These are phyloP conservation scores for Pezicula neosporulosa DNA, from an alignment of 2,329 filamentous ascomycete genomes.

Conservation along the genomic window DNA sequence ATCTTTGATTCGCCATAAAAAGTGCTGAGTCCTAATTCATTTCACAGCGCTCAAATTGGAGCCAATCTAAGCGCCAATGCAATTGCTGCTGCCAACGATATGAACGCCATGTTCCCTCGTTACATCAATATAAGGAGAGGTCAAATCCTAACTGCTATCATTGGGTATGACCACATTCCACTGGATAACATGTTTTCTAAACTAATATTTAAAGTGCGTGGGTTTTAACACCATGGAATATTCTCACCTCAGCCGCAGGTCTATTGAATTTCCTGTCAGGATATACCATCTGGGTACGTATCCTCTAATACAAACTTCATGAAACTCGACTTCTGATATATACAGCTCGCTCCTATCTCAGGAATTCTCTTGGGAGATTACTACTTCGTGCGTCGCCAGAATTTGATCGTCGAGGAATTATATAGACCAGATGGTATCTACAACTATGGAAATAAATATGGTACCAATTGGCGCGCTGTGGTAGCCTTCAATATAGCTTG, in stretches of 20 bases:
- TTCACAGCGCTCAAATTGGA: constrained; percentile 35
- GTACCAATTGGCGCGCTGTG: constrained; percentile 13
- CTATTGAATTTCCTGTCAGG: constrained; percentile 9
- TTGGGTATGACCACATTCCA: constrained; percentile 25
- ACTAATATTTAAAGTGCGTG: constrained; percentile 24
- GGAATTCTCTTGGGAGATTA: constrained; percentile 32
- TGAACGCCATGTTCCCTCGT: constrained; percentile 45
- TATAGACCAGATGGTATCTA: constrained; percentile 25
- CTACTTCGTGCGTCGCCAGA: constrained; percentile 33
- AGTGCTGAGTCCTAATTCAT: too few species aligned
- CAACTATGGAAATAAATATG: constrained; percentile 9
- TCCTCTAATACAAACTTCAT: neutral
- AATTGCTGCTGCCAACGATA: constrained; percentile 48
- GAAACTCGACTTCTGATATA: neutral
- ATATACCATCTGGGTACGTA: constrained; percentile 21
- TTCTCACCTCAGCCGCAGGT: constrained; percentile 26
- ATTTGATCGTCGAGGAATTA: constrained; percentile 32
- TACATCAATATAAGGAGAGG: constrained; percentile 55
- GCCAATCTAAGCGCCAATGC: constrained; percentile 47
- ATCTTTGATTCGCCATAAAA: too few species aligned
- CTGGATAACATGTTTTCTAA: too few species aligned
- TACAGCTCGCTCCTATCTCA: constrained; percentile 23
- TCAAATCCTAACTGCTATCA: constrained; percentile 38
- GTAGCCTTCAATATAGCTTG: constrained; percentile 21
- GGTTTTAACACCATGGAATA: constrained; percentile 40